Evolutionary conservation across 228 moss, liverwort and hornwort genomes (phyloP), one percentile per base, ranked within the genome.

Genomic region (Sphagnum fallax): DNA sequence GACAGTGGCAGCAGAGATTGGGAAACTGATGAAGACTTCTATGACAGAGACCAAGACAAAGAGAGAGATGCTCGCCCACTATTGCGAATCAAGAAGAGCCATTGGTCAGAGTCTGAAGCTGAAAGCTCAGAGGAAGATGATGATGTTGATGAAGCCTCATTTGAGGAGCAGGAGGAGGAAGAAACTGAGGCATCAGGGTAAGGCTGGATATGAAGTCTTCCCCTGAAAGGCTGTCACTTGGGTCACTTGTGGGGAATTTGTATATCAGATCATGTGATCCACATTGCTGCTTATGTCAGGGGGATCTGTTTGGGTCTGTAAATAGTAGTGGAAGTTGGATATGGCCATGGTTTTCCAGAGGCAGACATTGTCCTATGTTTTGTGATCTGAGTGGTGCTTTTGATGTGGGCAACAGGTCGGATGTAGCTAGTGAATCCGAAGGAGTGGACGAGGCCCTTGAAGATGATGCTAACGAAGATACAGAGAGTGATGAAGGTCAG

Each of bases 71-170:
- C 79, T 76, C 85, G 78, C 15, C 82, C 67, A 79, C 80, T 73
- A 79, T 80, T 73, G 52, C 75, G 78, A 85, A 74, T 88, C 73
- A 81, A 80, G 82, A 90, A 85, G 73, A 88, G 80, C 67, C 78
- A 77, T n/a, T 87, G 85, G 73, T 93, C 91, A 74, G 93, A 88
- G 72, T 93, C 87, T 63, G 91, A 90, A 76, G 87, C 87, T 72
- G 98, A 89, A 74, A 94, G 94, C 63, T 94, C 94, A 16, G 98
- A 94, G 12, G 93, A 93, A 67, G 96, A 93, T 70, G 86, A 80
- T 15, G 84, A 85, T 67, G 75, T 80, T 51, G 86, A 87, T 72
- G 86, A 88, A 70, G 78, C 80, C 12, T 50, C 80, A 9, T 87
- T 88, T 69, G 80, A 84, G 70, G 93, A 91, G 75, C 91, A 88